Evolutionary conservation across 805 yeast species (phyloP).

Genomic region (Brettanomyces nanus): DNA sequence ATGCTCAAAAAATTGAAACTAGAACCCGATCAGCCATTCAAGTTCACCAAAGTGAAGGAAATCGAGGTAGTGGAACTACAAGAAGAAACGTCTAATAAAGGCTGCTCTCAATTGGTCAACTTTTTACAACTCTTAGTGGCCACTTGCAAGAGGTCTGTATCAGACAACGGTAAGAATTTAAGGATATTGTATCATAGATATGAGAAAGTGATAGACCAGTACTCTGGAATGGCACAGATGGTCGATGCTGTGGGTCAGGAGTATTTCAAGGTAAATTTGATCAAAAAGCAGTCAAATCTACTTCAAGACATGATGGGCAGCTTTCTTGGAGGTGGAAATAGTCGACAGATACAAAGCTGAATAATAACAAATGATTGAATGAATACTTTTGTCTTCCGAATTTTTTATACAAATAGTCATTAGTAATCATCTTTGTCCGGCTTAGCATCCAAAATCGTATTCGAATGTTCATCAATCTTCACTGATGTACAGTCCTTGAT

Average conservation of each 20-base stretch:
- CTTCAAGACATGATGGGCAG: slow-evolving; percentile 74
- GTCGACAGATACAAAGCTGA: no score
- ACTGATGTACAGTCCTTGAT: slow-evolving; percentile 26
- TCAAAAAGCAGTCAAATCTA: slow-evolving; percentile 46
- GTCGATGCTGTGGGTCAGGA: slow-evolving; percentile 23
- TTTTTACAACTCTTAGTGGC: slow-evolving; percentile 60
- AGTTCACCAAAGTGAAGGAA: slow-evolving; percentile 14
- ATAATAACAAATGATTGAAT: no score
- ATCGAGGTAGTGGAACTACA: slow-evolving; percentile 25
- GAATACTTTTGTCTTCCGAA: no score
- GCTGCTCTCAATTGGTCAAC: slow-evolving; percentile 42
- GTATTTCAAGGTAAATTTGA: slow-evolving; percentile 24
- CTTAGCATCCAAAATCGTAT: slow-evolving; percentile 21
- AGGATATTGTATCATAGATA: slow-evolving; percentile 39
- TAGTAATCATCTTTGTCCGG: slow-evolving; percentile 23
- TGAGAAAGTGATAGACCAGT: slow-evolving; percentile 12
- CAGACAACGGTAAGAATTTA: slow-evolving; percentile 31
- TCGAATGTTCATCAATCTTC: slow-evolving; percentile 18
- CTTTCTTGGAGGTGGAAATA: slow-evolving; percentile 41
- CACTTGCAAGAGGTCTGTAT: slow-evolving; percentile 41
- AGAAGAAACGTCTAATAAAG: slow-evolving; percentile 5
- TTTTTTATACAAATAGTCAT: no score
- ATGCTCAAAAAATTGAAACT: slow-evolving; percentile 29
- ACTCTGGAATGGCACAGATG: slow-evolving; percentile 14
- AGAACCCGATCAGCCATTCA: slow-evolving; percentile 10